Conservation (phyloP, 352 stramenopile species). For the Poterioochromonas sp. region DNA sequence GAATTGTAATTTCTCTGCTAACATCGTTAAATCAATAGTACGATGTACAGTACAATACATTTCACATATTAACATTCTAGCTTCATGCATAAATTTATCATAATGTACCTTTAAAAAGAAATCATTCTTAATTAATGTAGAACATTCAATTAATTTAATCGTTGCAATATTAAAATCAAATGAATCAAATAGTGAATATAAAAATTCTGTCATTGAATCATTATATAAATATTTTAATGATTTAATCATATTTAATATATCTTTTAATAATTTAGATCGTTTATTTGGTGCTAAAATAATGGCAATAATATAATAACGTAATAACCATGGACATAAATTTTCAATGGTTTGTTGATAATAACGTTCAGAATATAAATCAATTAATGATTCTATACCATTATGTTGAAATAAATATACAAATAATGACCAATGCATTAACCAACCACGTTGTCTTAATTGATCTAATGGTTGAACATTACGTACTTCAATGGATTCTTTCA, state of each 20-base stretch:
- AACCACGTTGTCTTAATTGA: constrained; percentile 21
- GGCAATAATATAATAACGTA: constrained; percentile 23
- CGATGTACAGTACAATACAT: constrained; percentile 27
- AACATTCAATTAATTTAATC: neutral
- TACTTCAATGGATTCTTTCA: constrained; percentile 19
- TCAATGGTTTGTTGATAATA: constrained; percentile 25
- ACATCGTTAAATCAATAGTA: constrained; percentile 6
- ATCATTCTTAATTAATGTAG: constrained; percentile 7
- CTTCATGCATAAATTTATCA: constrained; percentile 31
- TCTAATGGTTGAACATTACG: neutral
- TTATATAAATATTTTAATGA: constrained; percentile 15
- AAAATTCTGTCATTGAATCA: constrained; percentile 18
- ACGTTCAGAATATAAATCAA: constrained; percentile 20
- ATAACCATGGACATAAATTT: constrained; percentile 31
- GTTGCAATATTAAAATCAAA: constrained; percentile 29
- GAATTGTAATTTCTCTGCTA: constrained; percentile 27
- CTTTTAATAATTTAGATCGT: neutral
- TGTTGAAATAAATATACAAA: constrained; percentile 26
- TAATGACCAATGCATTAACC: constrained; percentile 28
- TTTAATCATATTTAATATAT: constrained; percentile 4
- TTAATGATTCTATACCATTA: constrained; percentile 8
- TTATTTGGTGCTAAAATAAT: constrained; percentile 8
- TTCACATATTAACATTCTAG: constrained; percentile 27
- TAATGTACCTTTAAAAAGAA: constrained; percentile 20
- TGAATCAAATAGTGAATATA: neutral